Base-by-base conservation (phyloP, 2,329 filamentous ascomycete genomes). In the Trichophyton equinum region DNA sequence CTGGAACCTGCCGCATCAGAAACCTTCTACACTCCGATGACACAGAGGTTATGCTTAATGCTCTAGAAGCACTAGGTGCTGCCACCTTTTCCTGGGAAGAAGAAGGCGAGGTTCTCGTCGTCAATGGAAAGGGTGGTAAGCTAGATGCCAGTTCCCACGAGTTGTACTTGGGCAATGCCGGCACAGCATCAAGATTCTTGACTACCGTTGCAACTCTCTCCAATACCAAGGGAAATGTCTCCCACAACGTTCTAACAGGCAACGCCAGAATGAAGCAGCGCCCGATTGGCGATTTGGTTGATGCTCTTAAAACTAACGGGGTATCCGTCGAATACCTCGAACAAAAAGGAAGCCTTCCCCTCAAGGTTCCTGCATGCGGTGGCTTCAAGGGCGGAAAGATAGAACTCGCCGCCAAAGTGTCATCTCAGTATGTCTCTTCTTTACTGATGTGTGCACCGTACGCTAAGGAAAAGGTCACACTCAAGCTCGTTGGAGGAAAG, bases 371-470 rank as follows among this genome's bases (percentile, higher is more conserved):
- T 64, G 91, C 94, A 53, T 87, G 88, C 25, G 86, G 85, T 56
- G 92, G 91, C 3, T 87, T 96, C 66, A 83, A 85, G 55, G 92
- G 91, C 60, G 94, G 94, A 42, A 80, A 87, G 30, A 96, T 99
- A 67, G 88, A 95, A 71, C 81, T 99, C 61, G 90, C 91, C 9
- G 94, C 94, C 0, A 97, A 94, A 47, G 88, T 97, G 15, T 99
- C 94, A 7, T 97, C 94, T n/a, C 94, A 99, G 75, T 99, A 97
- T 71, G 94, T 99, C 42, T 97, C 94, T 0, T 96, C 92, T 1
- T 85, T 99, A 65, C 79, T 99, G 58, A 95, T 99, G 89, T 95
- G 91, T 62, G 94, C 94, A 0, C 94, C 94, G 0, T 99, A 97
- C 70, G 94, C 94, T 53, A 96, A 96, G 76, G 85, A 91, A 64